phyloP scores from a whole-genome alignment of 2,329 filamentous ascomycete genomes.

The Aspergillus viridinutans region DNA sequence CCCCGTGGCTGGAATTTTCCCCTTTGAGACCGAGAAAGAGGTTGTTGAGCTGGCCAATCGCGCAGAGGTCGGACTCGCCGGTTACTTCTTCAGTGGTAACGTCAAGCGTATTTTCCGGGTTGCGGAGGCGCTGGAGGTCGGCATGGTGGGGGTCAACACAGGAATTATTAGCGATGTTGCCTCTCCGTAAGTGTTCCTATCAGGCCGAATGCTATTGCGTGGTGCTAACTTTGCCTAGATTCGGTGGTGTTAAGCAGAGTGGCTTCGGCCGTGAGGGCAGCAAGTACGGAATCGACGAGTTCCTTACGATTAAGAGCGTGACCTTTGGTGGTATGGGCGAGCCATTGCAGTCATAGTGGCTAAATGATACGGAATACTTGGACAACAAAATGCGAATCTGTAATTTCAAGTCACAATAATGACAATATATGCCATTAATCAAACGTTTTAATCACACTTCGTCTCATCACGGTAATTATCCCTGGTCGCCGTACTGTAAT shows the following conservation, averaged over 20 bases:
- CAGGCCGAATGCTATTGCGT: neutral
- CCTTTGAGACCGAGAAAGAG: conserved; percentile 83
- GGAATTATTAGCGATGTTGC: conserved; percentile 57
- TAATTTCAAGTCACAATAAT: neutral
- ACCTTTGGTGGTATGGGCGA: conserved; percentile 60
- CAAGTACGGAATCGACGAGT: conserved; percentile 72
- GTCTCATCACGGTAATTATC: neutral
- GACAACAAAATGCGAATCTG: neutral
- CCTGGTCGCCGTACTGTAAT: conserved; percentile 4
- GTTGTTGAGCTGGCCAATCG: conserved; percentile 79
- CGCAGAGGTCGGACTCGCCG: conserved; percentile 81
- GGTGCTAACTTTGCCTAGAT: conserved; percentile 40
- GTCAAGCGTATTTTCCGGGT: conserved; percentile 57
- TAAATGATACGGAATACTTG: neutral
- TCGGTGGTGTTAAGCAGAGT: conserved; percentile 78
- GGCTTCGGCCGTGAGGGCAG: conserved; percentile 77
- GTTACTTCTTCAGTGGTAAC: conserved; percentile 80
- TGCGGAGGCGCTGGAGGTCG: conserved; percentile 53
- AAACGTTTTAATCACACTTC: neutral
- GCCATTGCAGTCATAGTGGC: conserved; percentile 46
- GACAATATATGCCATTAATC: neutral
- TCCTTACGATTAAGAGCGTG: conserved; percentile 67
- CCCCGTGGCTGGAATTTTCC: conserved; percentile 84
- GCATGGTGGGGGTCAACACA: conserved; percentile 64
- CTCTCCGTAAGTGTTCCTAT: conserved; percentile 38